Percentiles rank a stretch among this genome's conserved stretches.
Evolutionary conservation across 179 eudicot genomes (phyloP).

Genomic region (Vitellaria paradoxa): DNA sequence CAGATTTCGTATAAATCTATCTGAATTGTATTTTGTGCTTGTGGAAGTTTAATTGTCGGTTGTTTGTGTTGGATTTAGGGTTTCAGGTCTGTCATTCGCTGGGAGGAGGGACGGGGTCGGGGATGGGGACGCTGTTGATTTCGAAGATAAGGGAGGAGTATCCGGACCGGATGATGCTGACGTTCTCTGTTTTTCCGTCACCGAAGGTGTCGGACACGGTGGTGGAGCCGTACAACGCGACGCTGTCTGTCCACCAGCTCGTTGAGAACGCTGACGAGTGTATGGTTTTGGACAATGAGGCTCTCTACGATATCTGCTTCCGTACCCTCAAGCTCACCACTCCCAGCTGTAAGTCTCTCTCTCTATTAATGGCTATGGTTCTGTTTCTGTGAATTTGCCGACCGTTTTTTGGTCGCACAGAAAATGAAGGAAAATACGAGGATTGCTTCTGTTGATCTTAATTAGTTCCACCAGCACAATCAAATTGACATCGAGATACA

Average conservation of each 20-base stretch:
- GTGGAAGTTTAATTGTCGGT: background rate
- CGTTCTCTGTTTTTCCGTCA: constrained; percentile 21
- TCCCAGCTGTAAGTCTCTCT: constrained; percentile 28
- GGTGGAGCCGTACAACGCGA: too few relatives aligned
- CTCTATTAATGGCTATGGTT: too few relatives aligned
- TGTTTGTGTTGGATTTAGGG: constrained; percentile 4
- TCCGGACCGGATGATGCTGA: constrained; percentile 54
- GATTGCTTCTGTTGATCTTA: too few relatives aligned
- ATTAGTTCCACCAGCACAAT: background rate
- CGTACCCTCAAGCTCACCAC: constrained; percentile 31
- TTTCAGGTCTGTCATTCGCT: constrained; percentile 29
- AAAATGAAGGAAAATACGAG: too few relatives aligned
- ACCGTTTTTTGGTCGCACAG: too few relatives aligned
- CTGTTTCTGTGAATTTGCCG: too few relatives aligned
- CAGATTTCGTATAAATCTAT: background rate
- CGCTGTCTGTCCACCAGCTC: too few relatives aligned
- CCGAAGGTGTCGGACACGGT: constrained; percentile 42
- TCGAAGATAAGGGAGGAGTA: constrained; percentile 23
- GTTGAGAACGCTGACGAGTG: constrained; percentile 45
- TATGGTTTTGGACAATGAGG: constrained; percentile 48
- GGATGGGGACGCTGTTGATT: constrained; percentile 45
- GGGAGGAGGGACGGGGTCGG: too few relatives aligned
- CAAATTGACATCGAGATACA: background rate
- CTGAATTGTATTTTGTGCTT: background rate
- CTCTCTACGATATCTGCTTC: constrained; percentile 22